Percentiles rank a stretch among this genome's conserved stretches.
Conservation (phyloP, 2,329 filamentous ascomycete species). For the Fonsecaea pedrosoi region DNA sequence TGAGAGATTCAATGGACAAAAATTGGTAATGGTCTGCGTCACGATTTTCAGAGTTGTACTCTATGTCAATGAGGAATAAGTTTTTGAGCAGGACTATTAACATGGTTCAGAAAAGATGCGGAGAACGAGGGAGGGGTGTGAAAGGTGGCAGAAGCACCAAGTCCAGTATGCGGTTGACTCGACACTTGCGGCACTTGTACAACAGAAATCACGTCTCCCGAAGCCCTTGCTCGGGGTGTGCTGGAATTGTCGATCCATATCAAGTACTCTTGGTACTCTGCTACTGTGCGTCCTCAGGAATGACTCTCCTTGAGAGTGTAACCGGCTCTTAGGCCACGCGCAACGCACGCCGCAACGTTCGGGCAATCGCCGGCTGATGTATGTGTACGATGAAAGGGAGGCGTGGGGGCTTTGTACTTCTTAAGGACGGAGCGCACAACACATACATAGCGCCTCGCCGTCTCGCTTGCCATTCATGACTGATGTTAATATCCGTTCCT, state of each 20-base stretch:
- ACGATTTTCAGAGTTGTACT: background rate
- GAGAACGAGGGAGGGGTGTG: background rate
- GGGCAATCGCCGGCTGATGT: background rate
- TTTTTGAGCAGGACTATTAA: background rate
- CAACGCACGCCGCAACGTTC: background rate
- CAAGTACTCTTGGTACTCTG: too few relatives aligned
- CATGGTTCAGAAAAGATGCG: background rate
- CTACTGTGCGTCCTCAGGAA: background rate
- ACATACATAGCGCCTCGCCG: too few relatives aligned
- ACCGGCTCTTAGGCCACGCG: background rate
- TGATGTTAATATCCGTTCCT: background rate
- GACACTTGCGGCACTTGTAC: background rate
- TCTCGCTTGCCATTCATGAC: too few relatives aligned
- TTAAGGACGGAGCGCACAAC: too few relatives aligned
- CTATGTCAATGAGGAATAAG: background rate
- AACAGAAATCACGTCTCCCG: background rate
- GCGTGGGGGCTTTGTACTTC: too few relatives aligned
- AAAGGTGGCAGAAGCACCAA: background rate
- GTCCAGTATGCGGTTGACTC: background rate
- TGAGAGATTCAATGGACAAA: background rate
- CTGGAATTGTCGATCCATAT: background rate
- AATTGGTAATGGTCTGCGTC: background rate
- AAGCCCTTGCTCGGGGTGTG: background rate
- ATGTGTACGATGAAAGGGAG: background rate
- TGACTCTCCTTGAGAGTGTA: background rate